These are phyloP conservation scores for Dentipellis sp. DNA, from an alignment of 768 basidiomycete species.

Conservation along the genomic window DNA sequence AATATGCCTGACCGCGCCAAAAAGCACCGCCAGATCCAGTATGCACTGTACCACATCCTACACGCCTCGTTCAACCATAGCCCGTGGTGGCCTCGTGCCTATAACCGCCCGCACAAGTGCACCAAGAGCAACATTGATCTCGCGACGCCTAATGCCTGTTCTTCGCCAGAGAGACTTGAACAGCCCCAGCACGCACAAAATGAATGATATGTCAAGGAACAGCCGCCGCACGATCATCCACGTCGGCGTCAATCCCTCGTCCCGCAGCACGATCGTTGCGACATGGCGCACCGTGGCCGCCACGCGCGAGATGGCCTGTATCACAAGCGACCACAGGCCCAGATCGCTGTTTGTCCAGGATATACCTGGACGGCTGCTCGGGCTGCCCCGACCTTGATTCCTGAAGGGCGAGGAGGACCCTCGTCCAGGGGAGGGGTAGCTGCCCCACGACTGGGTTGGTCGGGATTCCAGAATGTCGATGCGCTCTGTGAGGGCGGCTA, in stretches of 20 bases:
- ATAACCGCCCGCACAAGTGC: conserved; percentile 64
- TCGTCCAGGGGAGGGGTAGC: conserved; percentile 24
- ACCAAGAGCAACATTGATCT: conserved; percentile 55
- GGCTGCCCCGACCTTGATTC: conserved; percentile 9
- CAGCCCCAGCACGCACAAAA: conserved; percentile 53
- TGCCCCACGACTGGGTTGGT: conserved; percentile 18
- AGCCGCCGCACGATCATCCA: conserved; percentile 63
- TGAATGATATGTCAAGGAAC: conserved; percentile 70
- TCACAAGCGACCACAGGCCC: conserved; percentile 73
- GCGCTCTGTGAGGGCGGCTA: conserved; percentile 76
- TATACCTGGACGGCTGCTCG: conserved; percentile 10
- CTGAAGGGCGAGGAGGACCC: conserved; percentile 22
- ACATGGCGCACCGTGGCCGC: conserved; percentile 40
- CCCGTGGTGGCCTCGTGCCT: conserved; percentile 38
- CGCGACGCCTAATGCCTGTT: conserved; percentile 60
- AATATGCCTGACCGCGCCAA: too few relatives aligned
- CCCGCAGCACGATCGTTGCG: conserved; percentile 47
- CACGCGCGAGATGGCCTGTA: conserved; percentile 53
- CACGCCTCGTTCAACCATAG: conserved; percentile 44
- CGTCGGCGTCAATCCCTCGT: conserved; percentile 55
- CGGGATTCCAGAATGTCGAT: conserved; percentile 42
- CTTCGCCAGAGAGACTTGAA: conserved; percentile 54
- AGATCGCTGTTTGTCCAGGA: conserved; percentile 38
- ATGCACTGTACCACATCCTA: neutral
- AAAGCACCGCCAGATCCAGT: too few relatives aligned